Percentiles rank a stretch among this genome's conserved stretches.
Evolutionary conservation across 345 rosid species (phyloP).

Genomic region (Lepidium aucheri): DNA sequence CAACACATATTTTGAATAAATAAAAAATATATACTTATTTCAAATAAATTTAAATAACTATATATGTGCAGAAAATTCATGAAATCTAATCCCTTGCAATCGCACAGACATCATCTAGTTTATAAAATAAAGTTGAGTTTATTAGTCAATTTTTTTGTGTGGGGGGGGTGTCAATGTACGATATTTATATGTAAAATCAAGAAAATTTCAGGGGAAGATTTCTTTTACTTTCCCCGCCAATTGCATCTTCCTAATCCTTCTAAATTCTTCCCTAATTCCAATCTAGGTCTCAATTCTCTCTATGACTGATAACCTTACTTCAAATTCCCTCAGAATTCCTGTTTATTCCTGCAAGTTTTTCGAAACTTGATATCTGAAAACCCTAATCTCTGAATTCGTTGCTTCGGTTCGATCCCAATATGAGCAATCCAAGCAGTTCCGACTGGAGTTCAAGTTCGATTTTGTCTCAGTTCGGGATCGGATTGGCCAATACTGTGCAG

Average conservation of each 20-base stretch:
- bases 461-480: conserved; percentile 51
- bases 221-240: conserved; percentile 66
- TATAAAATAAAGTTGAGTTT: too few species aligned
- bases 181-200: neutral
- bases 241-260: conserved; percentile 27
- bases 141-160: too few species aligned
- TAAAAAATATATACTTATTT: too few species aligned
- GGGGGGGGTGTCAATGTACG: neutral
- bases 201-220: conserved; percentile 24
- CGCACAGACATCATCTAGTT: too few species aligned
- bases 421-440: conserved; percentile 57
- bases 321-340: conserved; percentile 19
- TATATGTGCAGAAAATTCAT: too few species aligned
- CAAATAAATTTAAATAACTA: too few species aligned
- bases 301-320: conserved; percentile 15
- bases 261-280: conserved; percentile 14
- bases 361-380: conserved; percentile 5
- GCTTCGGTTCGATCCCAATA: conserved; percentile 39
- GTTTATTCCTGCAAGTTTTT: conserved; percentile 8
- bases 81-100: too few species aligned
- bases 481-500: conserved; percentile 81
- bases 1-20: too few species aligned
- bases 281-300: conserved; percentile 42
- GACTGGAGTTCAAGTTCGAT: conserved; percentile 34
- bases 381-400: conserved; percentile 25